Evolutionary conservation across 495 filamentous ascomycete species (phyloP).

Genomic region (Daldinia bambusicola): DNA sequence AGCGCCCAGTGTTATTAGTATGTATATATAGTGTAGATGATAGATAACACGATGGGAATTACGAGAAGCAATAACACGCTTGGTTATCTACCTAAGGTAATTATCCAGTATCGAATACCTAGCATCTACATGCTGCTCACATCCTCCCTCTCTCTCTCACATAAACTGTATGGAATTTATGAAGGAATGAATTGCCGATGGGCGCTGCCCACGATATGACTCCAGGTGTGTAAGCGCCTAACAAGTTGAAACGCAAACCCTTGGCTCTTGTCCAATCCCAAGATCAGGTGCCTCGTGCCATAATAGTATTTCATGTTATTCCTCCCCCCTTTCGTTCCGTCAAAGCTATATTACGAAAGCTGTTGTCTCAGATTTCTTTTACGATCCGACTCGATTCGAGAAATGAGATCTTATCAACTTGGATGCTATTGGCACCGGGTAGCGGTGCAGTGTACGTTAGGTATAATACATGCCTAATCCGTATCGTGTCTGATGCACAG

Average conservation of each 20-base stretch:
- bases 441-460: conserved; percentile 11
- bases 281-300: conserved; percentile 17
- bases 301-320: conserved; percentile 27
- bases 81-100: too few species aligned
- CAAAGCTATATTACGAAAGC: conserved; percentile 34
- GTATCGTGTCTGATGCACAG: conserved; percentile 7
- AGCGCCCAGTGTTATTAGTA: not conserved
- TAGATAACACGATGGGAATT: conserved; percentile 1
- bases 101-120: not conserved
- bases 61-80: conserved; percentile 8
- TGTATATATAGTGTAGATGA: not conserved
- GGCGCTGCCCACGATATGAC: conserved; percentile 3
- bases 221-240: conserved; percentile 44
- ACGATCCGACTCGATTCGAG: conserved; percentile 11
- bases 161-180: conserved; percentile 20
- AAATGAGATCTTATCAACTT: conserved; percentile 38
- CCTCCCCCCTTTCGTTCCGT: conserved; percentile 30
- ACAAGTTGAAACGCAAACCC: conserved; percentile 43
- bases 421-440: conserved; percentile 28
- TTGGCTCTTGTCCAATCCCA: conserved; percentile 42
- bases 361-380: conserved; percentile 39
- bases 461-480: too few species aligned
- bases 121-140: too few species aligned
- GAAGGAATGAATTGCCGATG: conserved; percentile 36
- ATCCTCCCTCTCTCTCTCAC: not conserved